Evolutionary conservation across 768 basidiomycete genomes (phyloP).

Genomic region (Psilocybe sp.): DNA sequence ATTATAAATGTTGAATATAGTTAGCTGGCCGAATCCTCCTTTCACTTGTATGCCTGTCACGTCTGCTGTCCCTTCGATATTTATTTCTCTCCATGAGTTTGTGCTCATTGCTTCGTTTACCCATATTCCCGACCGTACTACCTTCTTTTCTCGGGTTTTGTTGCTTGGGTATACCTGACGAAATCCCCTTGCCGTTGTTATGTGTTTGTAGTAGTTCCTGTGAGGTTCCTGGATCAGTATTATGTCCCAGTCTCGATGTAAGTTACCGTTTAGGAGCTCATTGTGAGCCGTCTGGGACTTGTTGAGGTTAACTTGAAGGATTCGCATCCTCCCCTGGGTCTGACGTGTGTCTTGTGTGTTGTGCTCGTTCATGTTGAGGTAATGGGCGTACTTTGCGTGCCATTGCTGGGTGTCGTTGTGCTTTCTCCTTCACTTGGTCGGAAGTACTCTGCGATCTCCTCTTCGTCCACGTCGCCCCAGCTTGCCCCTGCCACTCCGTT

Average conservation of each 20-base stretch:
- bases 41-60: not conserved
- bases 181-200: not conserved
- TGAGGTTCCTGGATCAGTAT: not conserved
- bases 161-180: not conserved
- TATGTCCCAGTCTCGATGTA: not conserved
- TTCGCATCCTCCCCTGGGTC: too few relatives aligned
- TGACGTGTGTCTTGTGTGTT: too few relatives aligned
- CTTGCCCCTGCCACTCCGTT: too few relatives aligned
- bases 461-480: too few relatives aligned
- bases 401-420: too few relatives aligned
- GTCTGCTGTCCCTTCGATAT: not conserved
- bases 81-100: not conserved
- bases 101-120: not conserved
- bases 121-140: not conserved
- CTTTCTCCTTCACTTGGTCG: too few relatives aligned
- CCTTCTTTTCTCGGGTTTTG: not conserved
- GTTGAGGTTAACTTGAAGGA: not conserved
- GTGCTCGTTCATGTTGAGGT: too few relatives aligned
- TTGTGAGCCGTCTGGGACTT: too few relatives aligned
- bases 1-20: not conserved
- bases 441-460: too few relatives aligned
- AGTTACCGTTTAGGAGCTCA: not conserved
- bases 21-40: not conserved
- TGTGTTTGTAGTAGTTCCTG: not conserved
- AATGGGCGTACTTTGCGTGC: too few relatives aligned